These are phyloP conservation scores for Pseudocercospora ulei DNA, from an alignment of 2,329 filamentous ascomycete species.

Conservation along the genomic window DNA sequence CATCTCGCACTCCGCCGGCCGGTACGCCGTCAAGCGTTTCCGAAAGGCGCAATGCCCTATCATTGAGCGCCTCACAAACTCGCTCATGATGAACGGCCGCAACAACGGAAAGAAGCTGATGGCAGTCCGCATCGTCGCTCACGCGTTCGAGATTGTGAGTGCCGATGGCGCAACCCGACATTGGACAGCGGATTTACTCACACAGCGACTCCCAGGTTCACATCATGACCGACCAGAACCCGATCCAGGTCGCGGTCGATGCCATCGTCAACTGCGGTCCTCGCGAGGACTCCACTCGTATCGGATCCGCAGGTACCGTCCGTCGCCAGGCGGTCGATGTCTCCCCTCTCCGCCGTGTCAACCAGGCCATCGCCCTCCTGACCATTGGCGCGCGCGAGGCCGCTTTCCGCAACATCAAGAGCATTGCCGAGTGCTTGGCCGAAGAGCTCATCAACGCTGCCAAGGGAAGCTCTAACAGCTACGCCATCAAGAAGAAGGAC, in stretches of 20 bases:
- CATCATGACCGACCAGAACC: conserved; percentile 99
- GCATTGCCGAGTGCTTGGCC: conserved; percentile 96
- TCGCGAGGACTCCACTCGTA: conserved; percentile 99
- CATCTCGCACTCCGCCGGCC: conserved; percentile 95
- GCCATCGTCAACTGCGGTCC: conserved; percentile 99
- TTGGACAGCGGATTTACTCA: conserved; percentile 7
- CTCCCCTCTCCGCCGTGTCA: conserved; percentile 96
- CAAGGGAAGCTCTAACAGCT: conserved; percentile 99
- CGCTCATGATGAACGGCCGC: conserved; percentile 99
- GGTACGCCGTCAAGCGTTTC: conserved; percentile 99
- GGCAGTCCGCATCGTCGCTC: conserved; percentile 97
- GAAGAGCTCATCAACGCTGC: conserved; percentile 99
- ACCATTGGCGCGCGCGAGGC: conserved; percentile 98
- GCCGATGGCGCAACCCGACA: conserved; percentile 6
- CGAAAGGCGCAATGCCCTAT: conserved; percentile 99
- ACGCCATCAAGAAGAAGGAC: conserved; percentile 99
- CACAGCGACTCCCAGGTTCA: conserved; percentile 59
- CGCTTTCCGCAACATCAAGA: conserved; percentile 99
- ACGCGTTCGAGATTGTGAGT: conserved; percentile 98
- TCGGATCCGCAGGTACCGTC: conserved; percentile 98
- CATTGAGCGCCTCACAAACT: conserved; percentile 99
- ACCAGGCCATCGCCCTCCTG: conserved; percentile 98
- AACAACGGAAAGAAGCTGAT: conserved; percentile 99
- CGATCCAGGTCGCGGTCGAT: conserved; percentile 98
- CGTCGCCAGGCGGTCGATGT: conserved; percentile 99